These are phyloP conservation scores for Rasamsonia emersonii DNA, from an alignment of 2,329 filamentous ascomycete species.

Conservation along the genomic window DNA sequence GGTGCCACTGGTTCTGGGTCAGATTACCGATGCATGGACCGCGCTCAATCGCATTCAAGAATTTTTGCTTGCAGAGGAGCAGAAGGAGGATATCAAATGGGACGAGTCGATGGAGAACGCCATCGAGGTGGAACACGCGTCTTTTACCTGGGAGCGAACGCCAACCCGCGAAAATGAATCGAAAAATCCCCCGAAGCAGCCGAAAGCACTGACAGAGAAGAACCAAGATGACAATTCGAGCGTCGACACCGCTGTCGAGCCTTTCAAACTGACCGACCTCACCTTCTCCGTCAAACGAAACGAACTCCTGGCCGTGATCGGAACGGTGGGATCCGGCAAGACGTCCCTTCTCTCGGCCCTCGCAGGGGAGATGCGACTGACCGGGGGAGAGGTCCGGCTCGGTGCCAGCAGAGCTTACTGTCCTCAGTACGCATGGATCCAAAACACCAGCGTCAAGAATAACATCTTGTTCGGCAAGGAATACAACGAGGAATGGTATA, in stretches of 20 bases:
- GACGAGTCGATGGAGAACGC: constrained; percentile 45
- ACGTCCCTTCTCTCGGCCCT: constrained; percentile 80
- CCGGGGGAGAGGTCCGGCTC: constrained; percentile 79
- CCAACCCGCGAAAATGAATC: constrained; percentile 13
- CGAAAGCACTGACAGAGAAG: constrained; percentile 7
- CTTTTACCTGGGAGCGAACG: constrained; percentile 75
- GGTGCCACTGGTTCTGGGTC: constrained; percentile 77
- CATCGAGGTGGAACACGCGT: constrained; percentile 61
- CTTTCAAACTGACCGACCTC: constrained; percentile 34
- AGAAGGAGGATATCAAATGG: constrained; percentile 59
- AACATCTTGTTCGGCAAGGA: constrained; percentile 88
- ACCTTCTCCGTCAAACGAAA: constrained; percentile 27
- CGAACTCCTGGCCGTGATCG: constrained; percentile 54
- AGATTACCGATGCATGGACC: constrained; percentile 80
- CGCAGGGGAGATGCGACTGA: constrained; percentile 73
- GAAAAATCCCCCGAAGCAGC: constrained; percentile 1
- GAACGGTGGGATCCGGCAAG: constrained; percentile 68
- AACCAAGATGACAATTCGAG: constrained; percentile 14
- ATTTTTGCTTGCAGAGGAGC: constrained; percentile 79
- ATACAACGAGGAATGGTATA: constrained; percentile 69
- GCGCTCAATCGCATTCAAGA: constrained; percentile 80
- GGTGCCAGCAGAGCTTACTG: constrained; percentile 82
- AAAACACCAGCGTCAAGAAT: constrained; percentile 76
- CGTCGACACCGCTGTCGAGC: constrained; percentile 19
- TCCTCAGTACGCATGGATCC: constrained; percentile 96